Conservation (phyloP, 202 grass and related monocot genomes). For the Panicum hallii region DNA sequence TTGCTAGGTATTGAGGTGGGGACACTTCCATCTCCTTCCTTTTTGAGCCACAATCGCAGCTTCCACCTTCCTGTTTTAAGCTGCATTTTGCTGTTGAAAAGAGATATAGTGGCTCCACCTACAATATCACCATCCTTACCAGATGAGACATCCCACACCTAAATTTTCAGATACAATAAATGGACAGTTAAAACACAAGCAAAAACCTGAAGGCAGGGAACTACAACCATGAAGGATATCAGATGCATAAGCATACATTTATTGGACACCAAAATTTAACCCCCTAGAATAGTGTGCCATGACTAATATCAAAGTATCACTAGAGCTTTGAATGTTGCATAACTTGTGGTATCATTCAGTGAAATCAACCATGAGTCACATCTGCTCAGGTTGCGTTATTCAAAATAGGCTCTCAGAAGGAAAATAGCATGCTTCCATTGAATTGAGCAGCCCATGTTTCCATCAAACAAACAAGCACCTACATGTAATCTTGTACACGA, state of each 20-base stretch:
- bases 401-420: not conserved
- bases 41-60: constrained; percentile 71
- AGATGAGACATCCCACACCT: constrained; percentile 86
- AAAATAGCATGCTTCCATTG: not conserved
- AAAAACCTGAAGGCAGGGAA: not conserved
- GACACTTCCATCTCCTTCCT: constrained; percentile 79
- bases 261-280: not conserved
- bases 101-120: constrained; percentile 75
- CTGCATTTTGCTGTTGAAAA: constrained; percentile 91
- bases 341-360: not conserved
- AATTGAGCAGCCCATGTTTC: not conserved
- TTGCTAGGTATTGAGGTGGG: constrained; percentile 86
- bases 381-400: not conserved
- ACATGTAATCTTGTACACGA: too few relatives aligned
- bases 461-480: not conserved
- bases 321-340: not conserved
- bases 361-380: not conserved
- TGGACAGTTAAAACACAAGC: constrained; percentile 7
- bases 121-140: constrained; percentile 56
- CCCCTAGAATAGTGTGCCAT: not conserved
- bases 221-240: not conserved
- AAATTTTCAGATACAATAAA: constrained; percentile 23
- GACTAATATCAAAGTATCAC: not conserved
- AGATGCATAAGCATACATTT: not conserved
- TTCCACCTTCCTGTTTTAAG: constrained; percentile 82